Conservation (phyloP, 1,139 yeast genomes). For the Groenewaldozyma auringiensis region DNA sequence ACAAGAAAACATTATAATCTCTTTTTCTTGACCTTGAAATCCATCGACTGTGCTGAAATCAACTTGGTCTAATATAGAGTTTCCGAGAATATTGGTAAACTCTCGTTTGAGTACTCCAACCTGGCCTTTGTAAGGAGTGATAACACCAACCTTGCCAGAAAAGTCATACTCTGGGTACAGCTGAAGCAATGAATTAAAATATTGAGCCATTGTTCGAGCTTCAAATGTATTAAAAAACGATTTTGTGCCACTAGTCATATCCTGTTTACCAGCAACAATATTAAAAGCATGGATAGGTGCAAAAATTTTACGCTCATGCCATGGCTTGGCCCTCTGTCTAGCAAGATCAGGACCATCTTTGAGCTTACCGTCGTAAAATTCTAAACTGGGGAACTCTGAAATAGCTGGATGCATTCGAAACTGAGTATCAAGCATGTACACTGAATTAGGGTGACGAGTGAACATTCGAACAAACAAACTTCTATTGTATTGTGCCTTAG, state of each 20-base stretch:
- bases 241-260: slow-evolving; percentile 47
- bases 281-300: slow-evolving; percentile 79
- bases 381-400: slow-evolving; percentile 74
- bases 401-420: slow-evolving; percentile 97
- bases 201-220: slow-evolving; percentile 62
- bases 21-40: slow-evolving; percentile 97
- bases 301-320: slow-evolving; percentile 55
- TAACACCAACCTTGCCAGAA: slow-evolving; percentile 73
- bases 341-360: slow-evolving; percentile 71
- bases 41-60: slow-evolving; percentile 97
- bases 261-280: slow-evolving; percentile 53
- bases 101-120: slow-evolving; percentile 48
- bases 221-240: slow-evolving; percentile 68
- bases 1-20: slow-evolving; percentile 86
- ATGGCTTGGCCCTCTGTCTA: slow-evolving; percentile 50
- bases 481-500: slow-evolving; percentile 74
- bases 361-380: slow-evolving; percentile 68
- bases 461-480: slow-evolving; percentile 94
- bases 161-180: slow-evolving; percentile 44
- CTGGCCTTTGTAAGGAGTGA: slow-evolving; percentile 94
- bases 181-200: slow-evolving; percentile 41
- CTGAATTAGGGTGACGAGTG: slow-evolving; percentile 49
- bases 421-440: slow-evolving; percentile 81
- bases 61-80: slow-evolving; percentile 51
- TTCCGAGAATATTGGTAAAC: slow-evolving; percentile 58